Evolutionary conservation across 2,329 filamentous ascomycete genomes (phyloP).

Genomic region (Allantophomopsis lycopodina): DNA sequence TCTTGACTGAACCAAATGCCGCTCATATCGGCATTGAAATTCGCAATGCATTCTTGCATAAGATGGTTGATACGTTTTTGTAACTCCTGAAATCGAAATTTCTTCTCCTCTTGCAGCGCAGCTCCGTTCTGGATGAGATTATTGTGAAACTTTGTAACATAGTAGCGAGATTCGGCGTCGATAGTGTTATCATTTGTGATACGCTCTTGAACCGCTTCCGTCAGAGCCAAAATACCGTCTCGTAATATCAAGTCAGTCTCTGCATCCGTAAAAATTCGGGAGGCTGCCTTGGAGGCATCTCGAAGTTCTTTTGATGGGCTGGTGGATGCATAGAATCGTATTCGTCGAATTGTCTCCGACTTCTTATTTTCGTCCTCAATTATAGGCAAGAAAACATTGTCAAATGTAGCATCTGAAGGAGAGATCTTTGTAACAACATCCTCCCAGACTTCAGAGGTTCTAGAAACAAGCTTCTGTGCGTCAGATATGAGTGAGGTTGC

Average conservation of each 20-base stretch:
- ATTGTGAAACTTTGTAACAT: not conserved
- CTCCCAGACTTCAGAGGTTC: slow-evolving; percentile 37
- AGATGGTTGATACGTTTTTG: not conserved
- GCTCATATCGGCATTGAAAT: not conserved
- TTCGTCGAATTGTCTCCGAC: slow-evolving; percentile 33
- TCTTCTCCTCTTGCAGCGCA: not conserved
- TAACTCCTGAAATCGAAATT: not conserved
- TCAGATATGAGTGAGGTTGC: slow-evolving; percentile 19
- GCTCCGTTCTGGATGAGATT: not conserved
- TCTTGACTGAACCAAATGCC: not conserved
- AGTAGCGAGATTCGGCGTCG: not conserved
- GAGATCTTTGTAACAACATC: slow-evolving; percentile 40
- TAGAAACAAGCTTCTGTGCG: slow-evolving; percentile 2
- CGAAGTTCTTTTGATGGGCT: not conserved
- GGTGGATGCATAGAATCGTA: not conserved
- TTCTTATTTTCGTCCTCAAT: slow-evolving; percentile 55
- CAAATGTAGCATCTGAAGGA: slow-evolving; percentile 34
- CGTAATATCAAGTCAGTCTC: not conserved
- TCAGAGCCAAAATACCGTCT: not conserved
- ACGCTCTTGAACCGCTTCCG: not conserved
- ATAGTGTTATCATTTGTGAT: not conserved
- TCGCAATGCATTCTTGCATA: not conserved
- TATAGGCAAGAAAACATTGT: slow-evolving; percentile 46
- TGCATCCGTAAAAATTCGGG: not conserved
- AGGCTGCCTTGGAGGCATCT: not conserved